A percentile compares a stretch with the other conserved stretches of the same genome.
phyloP scores from a whole-genome alignment of 176 grass and related monocot genomes.

The Triticum turgidum region DNA sequence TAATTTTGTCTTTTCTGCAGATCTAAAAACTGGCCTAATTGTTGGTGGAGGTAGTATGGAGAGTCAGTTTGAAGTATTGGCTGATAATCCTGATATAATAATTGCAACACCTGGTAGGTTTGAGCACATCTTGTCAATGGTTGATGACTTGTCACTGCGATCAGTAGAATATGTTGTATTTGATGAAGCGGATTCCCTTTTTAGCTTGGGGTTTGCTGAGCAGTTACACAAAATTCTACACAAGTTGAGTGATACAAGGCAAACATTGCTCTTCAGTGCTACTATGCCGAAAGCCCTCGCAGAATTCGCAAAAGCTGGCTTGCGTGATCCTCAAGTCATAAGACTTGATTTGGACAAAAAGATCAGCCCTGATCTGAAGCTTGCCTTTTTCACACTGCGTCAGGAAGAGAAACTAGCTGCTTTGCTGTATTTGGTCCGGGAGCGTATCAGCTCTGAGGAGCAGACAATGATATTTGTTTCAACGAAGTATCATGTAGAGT shows the following conservation, averaged over 20 bases:
- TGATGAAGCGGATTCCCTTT: conserved; percentile 91
- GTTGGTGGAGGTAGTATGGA: conserved; percentile 99
- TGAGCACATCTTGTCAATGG: conserved; percentile 78
- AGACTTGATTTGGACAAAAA: conserved; percentile 85
- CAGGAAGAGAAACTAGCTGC: conserved; percentile 94
- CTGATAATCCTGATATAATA: conserved; percentile 93
- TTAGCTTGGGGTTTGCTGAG: conserved; percentile 67
- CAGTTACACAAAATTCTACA: conserved; percentile 76
- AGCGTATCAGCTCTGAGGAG: conserved; percentile 73
- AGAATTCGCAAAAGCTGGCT: conserved; percentile 88
- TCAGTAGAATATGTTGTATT: conserved; percentile 98
- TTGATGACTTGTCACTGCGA: conserved; percentile 80
- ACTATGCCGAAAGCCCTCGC: conserved; percentile 80
- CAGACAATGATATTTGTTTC: conserved; percentile 96
- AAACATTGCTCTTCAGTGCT: conserved; percentile 94
- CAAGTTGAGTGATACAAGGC: conserved; percentile 65
- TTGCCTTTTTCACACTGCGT: conserved; percentile 76
- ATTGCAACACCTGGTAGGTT: conserved; percentile 96
- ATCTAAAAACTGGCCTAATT: conserved; percentile 77
- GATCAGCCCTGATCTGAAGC: conserved; percentile 91
- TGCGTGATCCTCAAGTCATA: conserved; percentile 76
- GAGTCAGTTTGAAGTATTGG: conserved; percentile 87
- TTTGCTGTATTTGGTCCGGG: conserved; percentile 85
- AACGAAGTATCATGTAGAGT: conserved; percentile 96
- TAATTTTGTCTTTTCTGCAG: conserved; percentile 26